These are phyloP conservation scores for Nadsonia starkeyi-henricii DNA, from an alignment of 1,139 yeast species.

Conservation along the genomic window DNA sequence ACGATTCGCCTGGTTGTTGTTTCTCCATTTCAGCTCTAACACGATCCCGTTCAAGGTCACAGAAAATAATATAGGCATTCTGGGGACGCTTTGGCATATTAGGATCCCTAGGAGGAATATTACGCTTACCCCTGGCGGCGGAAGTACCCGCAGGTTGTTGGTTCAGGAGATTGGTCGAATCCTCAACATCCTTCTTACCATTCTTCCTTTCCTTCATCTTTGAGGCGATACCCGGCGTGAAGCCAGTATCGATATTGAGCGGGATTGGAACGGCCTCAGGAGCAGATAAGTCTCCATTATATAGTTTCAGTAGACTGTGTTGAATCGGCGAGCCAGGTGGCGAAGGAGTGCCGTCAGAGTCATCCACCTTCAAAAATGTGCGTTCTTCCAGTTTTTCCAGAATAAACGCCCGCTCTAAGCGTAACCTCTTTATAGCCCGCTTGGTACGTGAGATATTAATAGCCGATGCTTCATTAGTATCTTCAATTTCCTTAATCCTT, in stretches of 20 bases:
- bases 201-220: constrained; percentile 4
- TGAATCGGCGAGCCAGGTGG: constrained; percentile 19
- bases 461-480: constrained; percentile 63
- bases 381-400: constrained; percentile 61
- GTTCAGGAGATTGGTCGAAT: neutral
- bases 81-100: constrained; percentile 80
- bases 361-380: constrained; percentile 16
- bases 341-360: constrained; percentile 20
- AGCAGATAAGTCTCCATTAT: constrained; percentile 6
- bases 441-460: constrained; percentile 71
- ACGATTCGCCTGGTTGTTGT: constrained; percentile 34
- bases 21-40: constrained; percentile 42
- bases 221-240: neutral
- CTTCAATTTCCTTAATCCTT: constrained; percentile 63
- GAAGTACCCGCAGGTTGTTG: neutral
- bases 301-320: constrained; percentile 8
- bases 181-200: constrained; percentile 3
- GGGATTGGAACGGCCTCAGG: neutral
- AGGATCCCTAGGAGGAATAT: constrained; percentile 47
- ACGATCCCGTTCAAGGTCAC: constrained; percentile 73
- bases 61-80: constrained; percentile 74
- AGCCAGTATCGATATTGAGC: constrained; percentile 1
- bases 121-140: neutral
- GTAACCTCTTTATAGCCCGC: constrained; percentile 59
- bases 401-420: constrained; percentile 69